Evolutionary conservation across 768 basidiomycete species (phyloP).

Genomic region (Mycena olivaceomarginata): DNA sequence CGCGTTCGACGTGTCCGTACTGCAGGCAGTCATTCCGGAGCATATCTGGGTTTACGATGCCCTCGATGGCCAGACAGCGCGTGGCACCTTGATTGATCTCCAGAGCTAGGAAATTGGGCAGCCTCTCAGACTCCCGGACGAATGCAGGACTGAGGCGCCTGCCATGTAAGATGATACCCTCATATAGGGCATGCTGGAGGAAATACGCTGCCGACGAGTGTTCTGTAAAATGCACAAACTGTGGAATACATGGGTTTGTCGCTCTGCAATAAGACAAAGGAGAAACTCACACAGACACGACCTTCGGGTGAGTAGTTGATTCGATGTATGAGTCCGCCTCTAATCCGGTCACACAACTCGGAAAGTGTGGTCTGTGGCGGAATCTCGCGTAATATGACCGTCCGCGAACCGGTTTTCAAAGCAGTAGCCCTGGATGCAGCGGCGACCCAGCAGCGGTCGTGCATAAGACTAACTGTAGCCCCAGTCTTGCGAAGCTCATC

Average conservation of each 20-base stretch:
- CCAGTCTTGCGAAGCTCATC: conserved; percentile 10
- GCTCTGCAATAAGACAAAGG: background rate
- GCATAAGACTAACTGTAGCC: background rate
- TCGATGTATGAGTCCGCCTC: conserved; percentile 33
- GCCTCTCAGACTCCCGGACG: background rate
- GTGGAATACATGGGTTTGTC: background rate
- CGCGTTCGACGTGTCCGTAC: conserved; percentile 17
- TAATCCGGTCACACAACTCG: conserved; percentile 30
- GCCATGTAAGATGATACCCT: conserved; percentile 7
- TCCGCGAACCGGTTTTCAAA: background rate
- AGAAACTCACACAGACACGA: conserved; percentile 30
- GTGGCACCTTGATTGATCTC: conserved; percentile 24
- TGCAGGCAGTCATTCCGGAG: background rate
- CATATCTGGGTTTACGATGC: conserved; percentile 18
- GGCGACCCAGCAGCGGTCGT: conserved; percentile 30
- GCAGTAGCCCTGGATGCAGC: background rate
- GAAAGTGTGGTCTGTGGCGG: conserved; percentile 13
- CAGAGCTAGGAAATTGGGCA: background rate
- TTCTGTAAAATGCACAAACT: conserved; percentile 33
- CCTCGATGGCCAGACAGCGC: conserved; percentile 25
- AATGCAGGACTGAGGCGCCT: conserved; percentile 18
- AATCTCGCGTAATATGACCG: conserved; percentile 13
- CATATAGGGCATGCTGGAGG: conserved; percentile 18
- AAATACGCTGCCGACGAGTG: conserved; percentile 30
- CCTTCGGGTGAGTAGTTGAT: conserved; percentile 5